Evolutionary conservation across 148 eudicot genomes (phyloP), one percentile per base, ranked within the genome.

Genomic region (Polygonum aviculare): DNA sequence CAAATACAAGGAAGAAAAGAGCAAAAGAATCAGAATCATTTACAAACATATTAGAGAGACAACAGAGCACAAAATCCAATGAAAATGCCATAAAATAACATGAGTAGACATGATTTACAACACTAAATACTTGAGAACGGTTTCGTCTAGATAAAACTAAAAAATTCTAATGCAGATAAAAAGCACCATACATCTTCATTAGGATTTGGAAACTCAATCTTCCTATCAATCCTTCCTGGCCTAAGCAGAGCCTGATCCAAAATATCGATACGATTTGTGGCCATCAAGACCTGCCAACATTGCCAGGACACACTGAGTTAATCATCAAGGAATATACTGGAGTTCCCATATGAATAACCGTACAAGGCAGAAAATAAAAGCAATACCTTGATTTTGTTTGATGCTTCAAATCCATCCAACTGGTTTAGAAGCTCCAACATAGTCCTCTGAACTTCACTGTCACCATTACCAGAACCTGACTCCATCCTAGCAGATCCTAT

Each of bases 371-470:
- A 26, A 18, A 52, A 21, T 1, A 26, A 14, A 48, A 76, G 19
- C 22, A 47, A 33, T 83, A 86, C 93, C 59, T 90, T 90, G 40
- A 90, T 90, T 76, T 90, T 90, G 45, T 87, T 87, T 60, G 91
- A 86, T 31, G 93, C 93, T 77, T 90, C 93, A 76, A 90, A 90
- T 47, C 93, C 93, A 83, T 89, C 93, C 72, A 89, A 80, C 77
- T 89, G 93, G 77, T 87, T 89, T 19, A 89, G 91, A 83, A 90
- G 90, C 83, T 90, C 93, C 75, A 90, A 69, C 93, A 90, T 90
- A 70, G 93, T 90, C 31, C 93, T 80, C 80, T 90, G 93, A 78
- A 90, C 93, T 80, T 90, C 93, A 83, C 90, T 90, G 72, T 90
- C 93, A 10, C 93, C 89, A 83, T 89, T 89, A 38, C 93, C 93